Conservation (phyloP, 1,139 yeast species). For the Wickerhamiella pararugosa region DNA sequence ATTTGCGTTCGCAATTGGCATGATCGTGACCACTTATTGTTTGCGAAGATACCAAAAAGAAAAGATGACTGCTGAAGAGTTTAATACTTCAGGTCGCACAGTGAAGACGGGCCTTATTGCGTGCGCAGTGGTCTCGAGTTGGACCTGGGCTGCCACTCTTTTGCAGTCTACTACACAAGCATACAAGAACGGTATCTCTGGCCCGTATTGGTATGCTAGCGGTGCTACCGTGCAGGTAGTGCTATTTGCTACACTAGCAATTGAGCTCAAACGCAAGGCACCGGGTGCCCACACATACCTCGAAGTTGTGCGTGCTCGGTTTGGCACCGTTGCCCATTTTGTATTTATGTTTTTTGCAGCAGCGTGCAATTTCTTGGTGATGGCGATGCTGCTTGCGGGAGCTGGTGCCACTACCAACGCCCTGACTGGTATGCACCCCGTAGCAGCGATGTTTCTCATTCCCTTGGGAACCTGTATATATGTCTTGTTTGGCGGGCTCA, state of each 20-base stretch:
- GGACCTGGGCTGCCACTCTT: constrained; percentile 92
- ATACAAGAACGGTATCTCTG: constrained; percentile 61
- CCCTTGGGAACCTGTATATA: constrained; percentile 75
- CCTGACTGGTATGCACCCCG: constrained; percentile 69
- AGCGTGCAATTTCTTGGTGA: constrained; percentile 75
- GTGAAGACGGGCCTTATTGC: constrained; percentile 71
- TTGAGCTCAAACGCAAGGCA: constrained; percentile 56
- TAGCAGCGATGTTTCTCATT: constrained; percentile 65
- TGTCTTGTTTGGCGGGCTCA: constrained; percentile 78
- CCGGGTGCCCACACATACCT: constrained; percentile 67
- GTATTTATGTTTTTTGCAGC: constrained; percentile 64
- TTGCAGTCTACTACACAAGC: constrained; percentile 67
- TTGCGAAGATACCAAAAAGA: constrained; percentile 66
- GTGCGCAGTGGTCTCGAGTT: constrained; percentile 76
- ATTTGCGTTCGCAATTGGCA: constrained; percentile 59
- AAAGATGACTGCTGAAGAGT: constrained; percentile 76
- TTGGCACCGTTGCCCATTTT: constrained; percentile 53
- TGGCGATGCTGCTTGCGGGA: constrained; percentile 77
- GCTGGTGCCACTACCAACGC: constrained; percentile 69
- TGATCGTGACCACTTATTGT: constrained; percentile 58
- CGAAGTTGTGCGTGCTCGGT: constrained; percentile 53
- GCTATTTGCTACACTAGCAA: constrained; percentile 57
- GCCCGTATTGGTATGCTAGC: constrained; percentile 59
- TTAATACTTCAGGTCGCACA: constrained; percentile 74
- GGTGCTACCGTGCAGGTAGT: constrained; percentile 68